Base-by-base conservation (phyloP, 2,329 filamentous ascomycete genomes). In the Alternaria sp. region DNA sequence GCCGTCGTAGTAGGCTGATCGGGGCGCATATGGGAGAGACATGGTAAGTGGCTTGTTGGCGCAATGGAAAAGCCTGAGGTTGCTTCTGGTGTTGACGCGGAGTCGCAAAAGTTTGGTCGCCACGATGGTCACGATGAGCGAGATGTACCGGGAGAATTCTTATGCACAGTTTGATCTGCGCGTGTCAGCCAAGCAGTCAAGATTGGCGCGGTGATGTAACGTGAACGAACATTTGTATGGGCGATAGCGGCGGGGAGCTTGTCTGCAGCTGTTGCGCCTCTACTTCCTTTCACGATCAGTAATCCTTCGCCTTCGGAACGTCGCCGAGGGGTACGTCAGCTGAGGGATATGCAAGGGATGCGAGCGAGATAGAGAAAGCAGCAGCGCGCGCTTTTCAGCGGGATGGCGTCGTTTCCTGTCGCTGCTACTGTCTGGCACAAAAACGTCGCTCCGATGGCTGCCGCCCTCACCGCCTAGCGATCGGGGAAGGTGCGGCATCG, bases 1-100 rank as follows among this genome's bases (percentile, higher is more conserved):
- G 79, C 93, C 93, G 69, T 89, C 87, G 83, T 93, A 93, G 82
- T 91, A 96, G 67, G 93, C 89, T 76, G 91, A 87, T 68, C 88
- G 86, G 46, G 83, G 77, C 50, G 84, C 73, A 70, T 87, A 85
- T 77, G 83, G 75, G 62, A 77, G 76, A 60, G 75, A 71, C 72
- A 78, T 78, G 66, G 53, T 63, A 59, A 63, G 26, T 30, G 55
- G 43, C n/a, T 33, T 46, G 33, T 30, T 30, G 58, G 58, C 23
- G 58, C 58, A 56, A 30, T 33, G 51, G 58, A 21, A 3, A 20
- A 43, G 28, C 20, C n/a, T 18, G 45, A n/a, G 51, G 23, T 44
- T 30, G 47, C 21, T 45, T 43, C 21, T 57, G 58, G 33, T 37
- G 33, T 20, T 37, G 55, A 25, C 20, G 23, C 9, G 20, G 28